Percentiles rank a stretch among this genome's conserved stretches.
These are phyloP conservation scores for Coprinopsis marcescibilis DNA, from an alignment of 768 basidiomycete genomes.

Conservation along the genomic window DNA sequence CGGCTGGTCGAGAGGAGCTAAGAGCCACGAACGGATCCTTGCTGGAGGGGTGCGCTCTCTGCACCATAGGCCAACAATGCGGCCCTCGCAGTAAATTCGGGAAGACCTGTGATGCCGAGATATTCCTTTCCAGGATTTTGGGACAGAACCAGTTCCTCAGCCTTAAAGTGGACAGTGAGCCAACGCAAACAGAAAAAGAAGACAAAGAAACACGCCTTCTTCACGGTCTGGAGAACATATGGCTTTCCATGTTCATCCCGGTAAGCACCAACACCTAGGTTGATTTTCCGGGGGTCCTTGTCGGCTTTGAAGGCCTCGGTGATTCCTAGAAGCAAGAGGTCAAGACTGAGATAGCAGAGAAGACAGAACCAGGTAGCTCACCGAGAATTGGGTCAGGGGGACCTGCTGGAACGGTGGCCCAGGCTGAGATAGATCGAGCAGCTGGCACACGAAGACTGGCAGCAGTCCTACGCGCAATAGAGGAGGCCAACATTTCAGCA, in stretches of 20 bases:
- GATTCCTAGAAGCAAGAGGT: conserved; percentile 49
- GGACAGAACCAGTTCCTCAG: conserved; percentile 65
- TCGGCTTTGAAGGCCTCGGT: conserved; percentile 97
- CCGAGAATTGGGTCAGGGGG: conserved; percentile 94
- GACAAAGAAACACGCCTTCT: conserved; percentile 60
- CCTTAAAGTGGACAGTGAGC: conserved; percentile 36
- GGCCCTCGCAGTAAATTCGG: conserved; percentile 80
- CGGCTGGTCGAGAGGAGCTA: conserved; percentile 2
- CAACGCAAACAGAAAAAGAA: not conserved
- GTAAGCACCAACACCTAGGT: conserved; percentile 96
- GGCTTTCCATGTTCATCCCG: conserved; percentile 93
- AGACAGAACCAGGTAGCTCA: conserved; percentile 24
- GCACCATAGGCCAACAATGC: conserved; percentile 88
- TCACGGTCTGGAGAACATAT: conserved; percentile 84
- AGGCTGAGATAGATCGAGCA: conserved; percentile 56
- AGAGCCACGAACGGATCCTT: conserved; percentile 56
- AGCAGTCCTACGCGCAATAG: conserved; percentile 46
- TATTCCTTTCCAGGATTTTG: conserved; percentile 89
- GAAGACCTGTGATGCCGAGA: conserved; percentile 88
- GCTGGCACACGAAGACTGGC: conserved; percentile 29
- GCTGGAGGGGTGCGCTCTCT: conserved; percentile 65
- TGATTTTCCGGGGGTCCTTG: conserved; percentile 88
- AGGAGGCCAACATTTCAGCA: conserved; percentile 39
- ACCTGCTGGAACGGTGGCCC: conserved; percentile 79
- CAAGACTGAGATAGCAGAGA: not conserved